A percentile compares a stretch with the other conserved stretches of the same genome.
These are phyloP conservation scores for Karstenula rhodostoma DNA, from an alignment of 2,329 filamentous ascomycete species.

Conservation along the genomic window DNA sequence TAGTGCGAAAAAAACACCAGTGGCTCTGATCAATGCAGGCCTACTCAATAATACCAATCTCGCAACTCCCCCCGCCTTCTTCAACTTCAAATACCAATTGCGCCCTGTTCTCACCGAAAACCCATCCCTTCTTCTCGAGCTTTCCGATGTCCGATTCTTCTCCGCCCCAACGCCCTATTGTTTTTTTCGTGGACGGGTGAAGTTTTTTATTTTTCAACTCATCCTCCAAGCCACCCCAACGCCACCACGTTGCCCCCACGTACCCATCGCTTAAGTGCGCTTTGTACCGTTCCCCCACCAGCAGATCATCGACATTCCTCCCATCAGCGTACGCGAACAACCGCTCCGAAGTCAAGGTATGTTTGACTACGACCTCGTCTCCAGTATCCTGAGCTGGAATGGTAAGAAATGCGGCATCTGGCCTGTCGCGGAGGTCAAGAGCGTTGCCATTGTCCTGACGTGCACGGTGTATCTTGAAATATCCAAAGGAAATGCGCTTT, in stretches of 20 bases:
- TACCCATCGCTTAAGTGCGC: slow-evolving; percentile 5
- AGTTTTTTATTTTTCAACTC: slow-evolving; percentile 13
- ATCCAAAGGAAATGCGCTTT: slow-evolving; percentile 13
- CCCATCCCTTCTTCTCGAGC: slow-evolving; percentile 12
- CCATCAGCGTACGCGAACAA: slow-evolving; percentile 2
- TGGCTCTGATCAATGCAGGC: no score
- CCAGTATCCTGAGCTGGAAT: slow-evolving; percentile 11
- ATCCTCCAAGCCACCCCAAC: slow-evolving; percentile 19
- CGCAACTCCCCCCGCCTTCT: slow-evolving; percentile 2
- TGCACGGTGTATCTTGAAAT: slow-evolving; percentile 13
- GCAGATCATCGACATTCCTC: not conserved
- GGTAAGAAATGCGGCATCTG: slow-evolving; percentile 7
- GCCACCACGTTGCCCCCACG: slow-evolving; percentile 19
- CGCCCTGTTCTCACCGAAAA: slow-evolving; percentile 4
- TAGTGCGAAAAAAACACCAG: no score
- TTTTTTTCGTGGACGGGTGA: slow-evolving; percentile 9
- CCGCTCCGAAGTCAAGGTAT: slow-evolving; percentile 10
- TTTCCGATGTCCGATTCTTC: not conserved
- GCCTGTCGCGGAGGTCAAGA: slow-evolving; percentile 13
- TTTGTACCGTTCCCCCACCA: slow-evolving; percentile 12
- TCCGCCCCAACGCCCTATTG: not conserved
- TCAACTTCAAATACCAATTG: slow-evolving; percentile 15
- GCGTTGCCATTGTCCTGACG: slow-evolving; percentile 4
- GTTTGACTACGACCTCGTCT: slow-evolving; percentile 6
- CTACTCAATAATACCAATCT: slow-evolving; percentile 8